Conservation (phyloP, 306 rosid genomes). For the Dryas drummondii region DNA sequence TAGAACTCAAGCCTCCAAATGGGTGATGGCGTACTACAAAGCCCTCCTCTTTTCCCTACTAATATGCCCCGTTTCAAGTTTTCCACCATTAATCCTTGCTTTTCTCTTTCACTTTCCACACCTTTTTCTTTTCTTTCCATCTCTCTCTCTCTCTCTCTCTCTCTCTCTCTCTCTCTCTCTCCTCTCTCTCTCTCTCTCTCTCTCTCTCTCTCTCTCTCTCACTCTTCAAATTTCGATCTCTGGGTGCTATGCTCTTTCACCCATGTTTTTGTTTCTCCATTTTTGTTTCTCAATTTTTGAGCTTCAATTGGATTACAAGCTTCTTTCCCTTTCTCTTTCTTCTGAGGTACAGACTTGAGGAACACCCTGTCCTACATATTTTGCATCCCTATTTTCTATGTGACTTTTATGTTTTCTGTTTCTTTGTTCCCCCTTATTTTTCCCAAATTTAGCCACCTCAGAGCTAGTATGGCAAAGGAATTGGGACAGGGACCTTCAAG, state of each 20-base stretch:
- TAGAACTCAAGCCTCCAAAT: conserved; percentile 65
- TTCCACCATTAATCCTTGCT: conserved; percentile 46
- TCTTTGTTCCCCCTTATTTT: background rate
- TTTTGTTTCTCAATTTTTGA: background rate
- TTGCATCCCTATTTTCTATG: background rate
- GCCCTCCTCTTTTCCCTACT: conserved; percentile 53
- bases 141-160: conserved; percentile 12
- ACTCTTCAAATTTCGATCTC: conserved; percentile 27
- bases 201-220: no score
- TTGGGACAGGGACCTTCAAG: conserved; percentile 3
- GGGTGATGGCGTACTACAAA: conserved; percentile 69
- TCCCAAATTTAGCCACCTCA: conserved; percentile 30
- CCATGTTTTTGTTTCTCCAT: conserved; percentile 10
- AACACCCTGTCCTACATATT: background rate
- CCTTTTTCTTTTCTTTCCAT: conserved; percentile 33
- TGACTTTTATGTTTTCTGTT: conserved; percentile 10
- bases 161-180: conserved; percentile 9
- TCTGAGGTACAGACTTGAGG: background rate
- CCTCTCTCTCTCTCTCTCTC: background rate
- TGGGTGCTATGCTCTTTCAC: background rate
- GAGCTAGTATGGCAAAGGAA: background rate
- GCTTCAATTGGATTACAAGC: background rate
- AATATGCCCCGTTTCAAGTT: conserved; percentile 43
- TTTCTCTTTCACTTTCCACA: conserved; percentile 36
- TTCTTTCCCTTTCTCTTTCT: background rate